Evolutionary conservation across 345 rosid genomes (phyloP).

Genomic region (Salix koriyanagi): DNA sequence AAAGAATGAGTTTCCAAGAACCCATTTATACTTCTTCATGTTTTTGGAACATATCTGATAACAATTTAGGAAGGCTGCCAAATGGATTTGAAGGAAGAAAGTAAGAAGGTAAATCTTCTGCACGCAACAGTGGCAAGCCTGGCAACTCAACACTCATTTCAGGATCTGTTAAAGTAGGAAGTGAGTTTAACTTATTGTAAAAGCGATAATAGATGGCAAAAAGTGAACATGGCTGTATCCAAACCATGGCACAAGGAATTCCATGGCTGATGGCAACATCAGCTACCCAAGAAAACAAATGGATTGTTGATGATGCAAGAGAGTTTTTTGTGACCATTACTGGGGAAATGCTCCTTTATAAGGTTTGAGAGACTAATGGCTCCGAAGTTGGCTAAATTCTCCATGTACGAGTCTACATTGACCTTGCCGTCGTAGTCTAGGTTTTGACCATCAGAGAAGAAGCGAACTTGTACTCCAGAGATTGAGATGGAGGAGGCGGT

Average conservation of each 20-base stretch:
- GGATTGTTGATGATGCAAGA: conserved; percentile 43
- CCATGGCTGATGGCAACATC: conserved; percentile 34
- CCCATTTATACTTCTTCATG: conserved; percentile 35
- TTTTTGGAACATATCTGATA: conserved; percentile 23
- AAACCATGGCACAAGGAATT: conserved; percentile 46
- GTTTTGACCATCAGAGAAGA: conserved; percentile 46
- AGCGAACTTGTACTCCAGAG: conserved; percentile 31
- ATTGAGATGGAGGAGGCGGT: conserved; percentile 1
- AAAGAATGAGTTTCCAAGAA: conserved; percentile 42
- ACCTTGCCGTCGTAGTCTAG: conserved; percentile 33
- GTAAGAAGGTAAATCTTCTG: conserved; percentile 47
- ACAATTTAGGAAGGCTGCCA: conserved; percentile 11
- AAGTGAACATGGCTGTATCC: conserved; percentile 54
- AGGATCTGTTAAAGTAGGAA: conserved; percentile 33
- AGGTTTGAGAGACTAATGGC: conserved; percentile 33
- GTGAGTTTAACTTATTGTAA: conserved; percentile 26
- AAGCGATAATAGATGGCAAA: conserved; percentile 39
- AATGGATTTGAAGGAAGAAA: conserved; percentile 37
- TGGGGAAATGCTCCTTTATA: conserved; percentile 26
- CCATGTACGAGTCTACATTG: conserved; percentile 40
- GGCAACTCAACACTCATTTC: conserved; percentile 28
- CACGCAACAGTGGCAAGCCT: conserved; percentile 36
- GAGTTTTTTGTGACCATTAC: conserved; percentile 25
- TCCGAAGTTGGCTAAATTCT: conserved; percentile 26
- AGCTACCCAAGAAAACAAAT: conserved; percentile 47